Percentiles rank a stretch among this genome's conserved stretches.
Evolutionary conservation across 1,284 basidiomycete genomes (phyloP).

Genomic region (Prillingera fragicola): DNA sequence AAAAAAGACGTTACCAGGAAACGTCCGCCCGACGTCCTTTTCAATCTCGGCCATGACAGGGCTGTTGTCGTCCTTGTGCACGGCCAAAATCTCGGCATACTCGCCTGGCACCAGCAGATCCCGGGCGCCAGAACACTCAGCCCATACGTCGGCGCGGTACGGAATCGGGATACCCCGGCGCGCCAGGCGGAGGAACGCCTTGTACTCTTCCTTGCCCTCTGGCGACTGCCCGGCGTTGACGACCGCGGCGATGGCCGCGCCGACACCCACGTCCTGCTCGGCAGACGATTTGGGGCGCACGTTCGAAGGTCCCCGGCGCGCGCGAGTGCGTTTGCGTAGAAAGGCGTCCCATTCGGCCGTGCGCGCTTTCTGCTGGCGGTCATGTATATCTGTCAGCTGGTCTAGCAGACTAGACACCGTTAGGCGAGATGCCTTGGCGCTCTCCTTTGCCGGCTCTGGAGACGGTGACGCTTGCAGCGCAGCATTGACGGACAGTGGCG

Average conservation of each 20-base stretch:
- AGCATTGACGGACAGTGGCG: slow-evolving; percentile 18
- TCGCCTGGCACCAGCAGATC: slow-evolving; percentile 88
- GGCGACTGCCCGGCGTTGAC: slow-evolving; percentile 53
- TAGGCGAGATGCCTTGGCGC: slow-evolving; percentile 49
- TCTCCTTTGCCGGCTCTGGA: not conserved
- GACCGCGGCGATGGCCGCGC: slow-evolving; percentile 12
- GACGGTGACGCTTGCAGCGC: slow-evolving; percentile 2
- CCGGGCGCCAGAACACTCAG: slow-evolving; percentile 81
- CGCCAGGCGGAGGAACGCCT: slow-evolving; percentile 71
- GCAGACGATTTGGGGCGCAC: too few species aligned
- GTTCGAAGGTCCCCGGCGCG: slow-evolving; percentile 20
- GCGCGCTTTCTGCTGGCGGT: slow-evolving; percentile 67
- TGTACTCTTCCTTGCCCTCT: slow-evolving; percentile 65
- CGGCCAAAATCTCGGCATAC: slow-evolving; percentile 73
- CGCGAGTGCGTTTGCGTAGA: slow-evolving; percentile 51
- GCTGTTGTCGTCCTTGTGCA: slow-evolving; percentile 55
- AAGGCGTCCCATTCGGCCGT: slow-evolving; percentile 85
- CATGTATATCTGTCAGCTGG: slow-evolving; percentile 81
- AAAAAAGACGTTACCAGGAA: slow-evolving; percentile 95
- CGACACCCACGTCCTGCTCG: slow-evolving; percentile 16
- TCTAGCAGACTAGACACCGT: slow-evolving; percentile 70
- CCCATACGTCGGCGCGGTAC: slow-evolving; percentile 71
- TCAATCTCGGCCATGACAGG: slow-evolving; percentile 76
- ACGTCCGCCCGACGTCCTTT: slow-evolving; percentile 83
- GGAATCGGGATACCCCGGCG: slow-evolving; percentile 79